Base-by-base conservation (phyloP, 306 rosid species). In the Dryas drummondii region DNA sequence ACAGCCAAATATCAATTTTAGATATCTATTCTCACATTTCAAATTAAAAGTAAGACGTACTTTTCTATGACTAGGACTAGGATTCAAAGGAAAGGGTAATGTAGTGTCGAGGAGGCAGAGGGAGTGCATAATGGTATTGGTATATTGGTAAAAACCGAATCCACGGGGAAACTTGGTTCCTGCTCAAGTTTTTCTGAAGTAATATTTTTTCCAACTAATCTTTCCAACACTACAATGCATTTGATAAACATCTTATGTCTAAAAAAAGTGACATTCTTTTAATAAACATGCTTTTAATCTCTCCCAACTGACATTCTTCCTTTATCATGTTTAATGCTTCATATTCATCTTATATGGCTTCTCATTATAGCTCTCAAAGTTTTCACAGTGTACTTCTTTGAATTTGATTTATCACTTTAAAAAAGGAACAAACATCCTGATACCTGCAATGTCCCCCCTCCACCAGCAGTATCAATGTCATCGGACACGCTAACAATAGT, bases 401-500 rank as follows among this genome's bases (percentile, higher is more conserved):
- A 16, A 45, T 2, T 42, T 49, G 44, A 41, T 78, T 72, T 12
- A 50, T 8, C 49, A 22, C 6, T 40, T 27, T 0, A 41, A 19
- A 12, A 15, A 14, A 46, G 46, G 46, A 66, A 41, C 12, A 27
- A 44, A 26, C 9, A 45, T 15, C 15, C 10, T 8, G 73, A 78
- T 72, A 93, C 98, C 99, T 96, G 99, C 88, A 96, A 80, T 5
- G 99, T 96, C 56, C 99, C 99, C 45, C 99, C 99, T 77, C 99
- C 99, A 16, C 99, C 98, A 48, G 99, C 92, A 60, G 91, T 88
- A 70, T 92, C 98, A 78, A 98, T 90, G 81, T 96, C 99, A 84
- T 96, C 99, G 62, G 99, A 96, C 71, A 96, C 99, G 27, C 99
- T 96, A 55, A 96, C 98, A 72, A 96, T 79, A 5, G 99, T 92